phyloP scores from a whole-genome alignment of 2,329 filamentous ascomycete species.

The Aureobasidium sp. region DNA sequence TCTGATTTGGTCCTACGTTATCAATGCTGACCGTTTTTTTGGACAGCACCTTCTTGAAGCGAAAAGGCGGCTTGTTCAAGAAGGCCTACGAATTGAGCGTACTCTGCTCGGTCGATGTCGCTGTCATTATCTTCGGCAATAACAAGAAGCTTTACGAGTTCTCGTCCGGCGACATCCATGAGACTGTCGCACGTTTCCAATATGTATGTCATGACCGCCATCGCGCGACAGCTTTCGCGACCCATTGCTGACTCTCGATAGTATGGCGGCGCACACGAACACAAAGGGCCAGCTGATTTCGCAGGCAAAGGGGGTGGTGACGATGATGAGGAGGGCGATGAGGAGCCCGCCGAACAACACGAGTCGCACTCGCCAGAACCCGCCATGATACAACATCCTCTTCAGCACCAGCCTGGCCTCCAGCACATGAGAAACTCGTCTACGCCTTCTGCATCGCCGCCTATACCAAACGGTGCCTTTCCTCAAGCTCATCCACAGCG shows the following conservation, averaged over 20 bases:
- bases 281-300: conserved; percentile 92
- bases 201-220: conserved; percentile 57
- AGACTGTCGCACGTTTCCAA: conserved; percentile 80
- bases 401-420: conserved; percentile 54
- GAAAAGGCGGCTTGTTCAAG: conserved; percentile 98
- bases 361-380: conserved; percentile 57
- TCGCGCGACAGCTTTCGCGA: conserved; percentile 16
- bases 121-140: conserved; percentile 95
- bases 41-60: conserved; percentile 87
- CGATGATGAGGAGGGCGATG: conserved; percentile 65
- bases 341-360: conserved; percentile 20
- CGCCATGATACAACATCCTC: conserved; percentile 43
- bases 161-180: conserved; percentile 86
- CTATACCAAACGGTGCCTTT: conserved; percentile 68
- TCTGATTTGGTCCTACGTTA: neutral
- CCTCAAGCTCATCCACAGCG: conserved; percentile 39
- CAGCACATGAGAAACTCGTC: conserved; percentile 68
- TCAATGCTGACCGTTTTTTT: conserved; percentile 1
- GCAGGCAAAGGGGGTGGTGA: conserved; percentile 68
- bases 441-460: conserved; percentile 80
- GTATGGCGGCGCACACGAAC: conserved; percentile 90
- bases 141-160: conserved; percentile 99
- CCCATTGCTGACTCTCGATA: conserved; percentile 36
- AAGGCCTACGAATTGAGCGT: conserved; percentile 98
- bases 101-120: conserved; percentile 95